Base-by-base conservation (phyloP, 2,329 filamentous ascomycete genomes). In the Alternaria sp. region DNA sequence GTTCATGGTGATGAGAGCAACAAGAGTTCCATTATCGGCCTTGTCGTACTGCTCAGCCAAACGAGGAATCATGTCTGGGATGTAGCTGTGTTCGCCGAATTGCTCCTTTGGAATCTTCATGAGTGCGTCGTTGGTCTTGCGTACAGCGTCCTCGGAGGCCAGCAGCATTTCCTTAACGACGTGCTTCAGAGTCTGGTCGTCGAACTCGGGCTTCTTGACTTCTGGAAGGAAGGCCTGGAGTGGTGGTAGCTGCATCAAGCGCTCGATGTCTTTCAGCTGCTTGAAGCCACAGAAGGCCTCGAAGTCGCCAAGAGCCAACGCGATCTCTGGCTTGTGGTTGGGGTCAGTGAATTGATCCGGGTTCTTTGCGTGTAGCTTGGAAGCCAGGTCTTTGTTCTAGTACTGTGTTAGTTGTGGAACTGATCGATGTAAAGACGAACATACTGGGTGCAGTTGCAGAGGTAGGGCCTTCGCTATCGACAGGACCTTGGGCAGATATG, bases 261-360 rank as follows among this genome's bases (percentile, higher is more conserved):
- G 74, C 30, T 87, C 79, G 61, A 93, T 89, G 3, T 89, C 83
- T 10, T 79, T 73, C 0, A 91, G 80, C 0, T 90, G 88, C 73
- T 92, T 93, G 82, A 89, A 93, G 6, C 91, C 91, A 10, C 88
- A 89, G 69, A 94, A 93, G 0, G 91, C 88, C 76, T 93, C 91
- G 70, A 94, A 93, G 21, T 88, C 86, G 12, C 86, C 84, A 1
- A 93, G 80, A 0, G 91, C 91, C 1, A 94, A 82, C 1, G 91
- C 91, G 57, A 94, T 93, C 74, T 94, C 91, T 1, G 91, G 91
- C 79, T 93, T 93, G 82, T 93, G 91, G 76, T 93, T 93, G 3
- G 86, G 81, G 68, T 94, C 91, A 1, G 86, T 87, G 76, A 91
- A 93, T 61, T 88, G 86, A 3, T 87, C 79, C 0, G 91, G 90